phyloP scores from a whole-genome alignment of 2,329 filamentous ascomycete genomes.

The Trichoderma sp. region DNA sequence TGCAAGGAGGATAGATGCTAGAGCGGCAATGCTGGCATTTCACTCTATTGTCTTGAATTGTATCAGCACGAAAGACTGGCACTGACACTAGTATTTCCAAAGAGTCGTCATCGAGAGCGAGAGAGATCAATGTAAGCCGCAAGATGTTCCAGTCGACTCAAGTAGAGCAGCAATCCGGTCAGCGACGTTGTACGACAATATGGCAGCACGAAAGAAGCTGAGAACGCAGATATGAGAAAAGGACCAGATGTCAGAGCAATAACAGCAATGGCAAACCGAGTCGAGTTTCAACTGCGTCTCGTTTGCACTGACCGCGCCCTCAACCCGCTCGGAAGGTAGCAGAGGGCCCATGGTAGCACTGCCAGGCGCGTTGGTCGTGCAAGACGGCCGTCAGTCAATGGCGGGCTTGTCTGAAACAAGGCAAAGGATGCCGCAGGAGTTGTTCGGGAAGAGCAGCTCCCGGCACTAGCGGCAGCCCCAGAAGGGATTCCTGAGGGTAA shows the following conservation, averaged over 20 bases:
- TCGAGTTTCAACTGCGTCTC: background rate
- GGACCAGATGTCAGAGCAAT: background rate
- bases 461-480: slow-evolving; percentile 15
- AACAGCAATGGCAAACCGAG: background rate
- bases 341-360: background rate
- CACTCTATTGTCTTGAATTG: background rate
- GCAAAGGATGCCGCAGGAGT: slow-evolving; percentile 17
- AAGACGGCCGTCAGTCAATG: background rate
- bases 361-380: slow-evolving; percentile 6
- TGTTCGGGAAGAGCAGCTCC: slow-evolving; percentile 18
- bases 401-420: slow-evolving; percentile 16
- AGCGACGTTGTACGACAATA: background rate
- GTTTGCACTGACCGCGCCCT: background rate
- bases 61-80: background rate
- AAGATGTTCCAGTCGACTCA: background rate
- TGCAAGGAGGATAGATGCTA: slow-evolving; percentile 3
- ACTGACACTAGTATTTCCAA: background rate
- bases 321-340: background rate
- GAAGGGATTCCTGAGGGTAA: background rate
- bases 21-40: background rate
- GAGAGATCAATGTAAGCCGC: background rate
- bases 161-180: background rate
- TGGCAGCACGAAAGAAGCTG: background rate
- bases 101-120: background rate
- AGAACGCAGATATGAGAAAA: background rate